phyloP scores from a whole-genome alignment of 2,329 filamentous ascomycete species.

The Fusarium xyrophilum region DNA sequence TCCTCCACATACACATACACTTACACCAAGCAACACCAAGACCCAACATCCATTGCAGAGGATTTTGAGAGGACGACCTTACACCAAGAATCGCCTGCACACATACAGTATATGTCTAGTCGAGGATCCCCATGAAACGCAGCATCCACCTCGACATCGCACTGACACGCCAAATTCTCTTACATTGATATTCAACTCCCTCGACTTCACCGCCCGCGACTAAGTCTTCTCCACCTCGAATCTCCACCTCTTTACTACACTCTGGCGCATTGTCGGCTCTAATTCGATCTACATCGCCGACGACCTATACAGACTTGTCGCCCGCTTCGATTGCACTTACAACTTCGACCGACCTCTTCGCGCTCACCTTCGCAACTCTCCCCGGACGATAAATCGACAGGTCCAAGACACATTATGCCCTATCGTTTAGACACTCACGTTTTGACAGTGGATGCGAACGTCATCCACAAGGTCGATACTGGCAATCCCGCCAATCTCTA shows the following conservation, averaged over 20 bases:
- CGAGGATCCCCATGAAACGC: slow-evolving; percentile 36
- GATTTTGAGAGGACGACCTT: slow-evolving; percentile 16
- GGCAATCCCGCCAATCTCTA: slow-evolving; percentile 91
- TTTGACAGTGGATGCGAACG: slow-evolving; percentile 87
- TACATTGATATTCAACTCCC: slow-evolving; percentile 25
- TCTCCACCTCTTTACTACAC: slow-evolving; percentile 7
- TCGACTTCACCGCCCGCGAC: slow-evolving; percentile 10
- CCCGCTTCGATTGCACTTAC: slow-evolving; percentile 8
- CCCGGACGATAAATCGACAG: slow-evolving; percentile 48
- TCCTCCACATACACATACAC: slow-evolving; percentile 37
- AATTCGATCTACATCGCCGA: slow-evolving; percentile 32
- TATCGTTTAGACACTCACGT: slow-evolving; percentile 83
- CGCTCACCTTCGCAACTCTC: slow-evolving; percentile 30
- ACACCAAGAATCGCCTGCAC: slow-evolving; percentile 21
- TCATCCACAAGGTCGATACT: slow-evolving; percentile 95
- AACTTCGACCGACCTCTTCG: slow-evolving; percentile 16
- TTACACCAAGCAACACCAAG: slow-evolving; percentile 25
- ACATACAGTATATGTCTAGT: slow-evolving; percentile 34
- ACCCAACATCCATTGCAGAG: slow-evolving; percentile 21
- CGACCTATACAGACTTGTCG: slow-evolving; percentile 13
- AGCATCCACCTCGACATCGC: slow-evolving; percentile 33
- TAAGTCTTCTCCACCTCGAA: slow-evolving; percentile 4
- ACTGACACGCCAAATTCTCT: slow-evolving; percentile 25
- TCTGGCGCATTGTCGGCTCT: slow-evolving; percentile 34
- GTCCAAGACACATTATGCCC: slow-evolving; percentile 69